Conservation (phyloP, 2,329 filamentous ascomycete species). For the Monilinia aucupariae region DNA sequence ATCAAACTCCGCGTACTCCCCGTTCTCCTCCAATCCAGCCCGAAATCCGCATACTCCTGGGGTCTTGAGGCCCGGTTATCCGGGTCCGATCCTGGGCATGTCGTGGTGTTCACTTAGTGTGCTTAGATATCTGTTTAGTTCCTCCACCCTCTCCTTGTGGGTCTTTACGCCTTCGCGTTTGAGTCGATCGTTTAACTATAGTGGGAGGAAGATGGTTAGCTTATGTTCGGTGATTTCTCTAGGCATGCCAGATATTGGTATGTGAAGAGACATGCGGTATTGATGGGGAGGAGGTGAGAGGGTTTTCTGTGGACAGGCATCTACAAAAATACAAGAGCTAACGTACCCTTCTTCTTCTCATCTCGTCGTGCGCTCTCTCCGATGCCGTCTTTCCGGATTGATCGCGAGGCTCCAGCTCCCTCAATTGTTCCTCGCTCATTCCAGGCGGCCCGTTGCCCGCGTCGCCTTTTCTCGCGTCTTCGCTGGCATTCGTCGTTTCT, state of each 20-base stretch:
- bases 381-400: conserved; percentile 68
- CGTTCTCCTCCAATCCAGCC: neutral
- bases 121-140: conserved; percentile 89
- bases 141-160: conserved; percentile 93
- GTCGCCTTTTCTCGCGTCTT: neutral
- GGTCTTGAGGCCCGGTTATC: conserved; percentile 39
- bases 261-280: neutral
- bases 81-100: conserved; percentile 64
- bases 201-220: conserved; percentile 6
- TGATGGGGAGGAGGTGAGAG: too few species aligned
- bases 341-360: conserved; percentile 69
- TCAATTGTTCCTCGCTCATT: conserved; percentile 25
- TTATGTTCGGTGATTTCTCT: neutral
- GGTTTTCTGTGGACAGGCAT: too few species aligned
- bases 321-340: conserved; percentile 1
- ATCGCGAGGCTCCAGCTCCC: conserved; percentile 34
- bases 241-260: neutral
- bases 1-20: neutral
- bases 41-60: neutral
- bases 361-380: conserved; percentile 75
- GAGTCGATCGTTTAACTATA: conserved; percentile 72
- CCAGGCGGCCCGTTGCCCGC: neutral
- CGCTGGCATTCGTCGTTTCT: conserved; percentile 9
- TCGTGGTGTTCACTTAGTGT: conserved; percentile 95
- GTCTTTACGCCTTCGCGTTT: conserved; percentile 82